Conservation (phyloP, 129 eudicot species). For the Kitagawia praeruptora region DNA sequence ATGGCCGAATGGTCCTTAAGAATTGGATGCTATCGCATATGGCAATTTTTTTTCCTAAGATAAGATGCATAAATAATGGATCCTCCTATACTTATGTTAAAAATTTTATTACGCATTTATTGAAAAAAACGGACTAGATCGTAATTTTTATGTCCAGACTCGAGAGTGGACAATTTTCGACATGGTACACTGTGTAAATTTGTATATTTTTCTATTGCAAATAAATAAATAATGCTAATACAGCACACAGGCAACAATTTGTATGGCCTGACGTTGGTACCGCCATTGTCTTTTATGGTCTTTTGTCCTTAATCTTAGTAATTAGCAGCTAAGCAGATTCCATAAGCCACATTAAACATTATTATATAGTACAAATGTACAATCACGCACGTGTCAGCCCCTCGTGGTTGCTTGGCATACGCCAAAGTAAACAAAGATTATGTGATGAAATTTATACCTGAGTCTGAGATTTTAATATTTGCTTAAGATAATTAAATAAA, state of each 20-base stretch:
- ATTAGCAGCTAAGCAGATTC: not conserved
- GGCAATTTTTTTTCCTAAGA: too few species aligned
- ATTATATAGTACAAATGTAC: not conserved
- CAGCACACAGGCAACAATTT: not conserved
- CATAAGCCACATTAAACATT: not conserved
- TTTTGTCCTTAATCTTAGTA: not conserved
- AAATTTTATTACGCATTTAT: too few species aligned
- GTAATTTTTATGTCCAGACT: too few species aligned
- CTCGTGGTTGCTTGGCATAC: not conserved
- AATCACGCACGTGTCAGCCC: not conserved
- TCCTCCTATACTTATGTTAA: too few species aligned
- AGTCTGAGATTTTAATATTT: not conserved
- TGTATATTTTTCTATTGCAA: too few species aligned
- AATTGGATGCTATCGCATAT: too few species aligned
- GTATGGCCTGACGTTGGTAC: slow-evolving; percentile 1
- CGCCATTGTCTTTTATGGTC: not conserved
- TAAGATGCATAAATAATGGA: too few species aligned
- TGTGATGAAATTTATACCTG: not conserved
- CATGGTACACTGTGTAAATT: too few species aligned
- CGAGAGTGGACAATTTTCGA: too few species aligned
- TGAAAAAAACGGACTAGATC: too few species aligned
- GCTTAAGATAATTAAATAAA: not conserved
- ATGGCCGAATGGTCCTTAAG: too few species aligned
- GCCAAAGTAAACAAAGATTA: not conserved
- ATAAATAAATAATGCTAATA: not conserved